Conservation (phyloP, 805 yeast species). For the Yarrowia divulgata region DNA sequence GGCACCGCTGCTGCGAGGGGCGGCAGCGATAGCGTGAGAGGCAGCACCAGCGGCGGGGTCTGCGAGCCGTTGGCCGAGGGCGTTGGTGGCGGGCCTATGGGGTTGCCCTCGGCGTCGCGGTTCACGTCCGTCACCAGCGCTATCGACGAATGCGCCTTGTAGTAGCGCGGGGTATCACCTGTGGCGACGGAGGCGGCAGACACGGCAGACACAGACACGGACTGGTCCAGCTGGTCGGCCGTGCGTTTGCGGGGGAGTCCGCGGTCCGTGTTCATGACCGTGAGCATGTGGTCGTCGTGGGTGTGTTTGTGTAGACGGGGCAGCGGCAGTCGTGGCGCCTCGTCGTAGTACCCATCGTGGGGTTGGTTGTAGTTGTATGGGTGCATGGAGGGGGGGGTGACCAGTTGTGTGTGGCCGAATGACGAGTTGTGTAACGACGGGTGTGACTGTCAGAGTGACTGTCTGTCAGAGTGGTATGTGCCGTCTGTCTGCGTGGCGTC, state of each 20-base stretch:
- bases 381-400: slow-evolving; percentile 11
- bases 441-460: too few species aligned
- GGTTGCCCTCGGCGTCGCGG: slow-evolving; percentile 53
- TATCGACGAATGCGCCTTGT: slow-evolving; percentile 68
- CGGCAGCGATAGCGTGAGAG: slow-evolving; percentile 54
- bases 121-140: slow-evolving; percentile 81
- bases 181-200: neutral
- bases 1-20: slow-evolving; percentile 56
- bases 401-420: too few species aligned
- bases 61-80: slow-evolving; percentile 16
- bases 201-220: neutral
- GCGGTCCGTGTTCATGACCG: slow-evolving; percentile 33
- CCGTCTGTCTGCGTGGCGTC: too few species aligned
- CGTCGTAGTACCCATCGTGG: slow-evolving; percentile 25
- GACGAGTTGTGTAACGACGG: too few species aligned
- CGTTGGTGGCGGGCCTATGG: slow-evolving; percentile 13
- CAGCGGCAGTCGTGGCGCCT: slow-evolving; percentile 13
- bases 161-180: slow-evolving; percentile 13
- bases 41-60: slow-evolving; percentile 30
- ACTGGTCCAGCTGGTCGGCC: slow-evolving; percentile 8
- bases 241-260: slow-evolving; percentile 6
- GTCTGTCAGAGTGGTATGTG: too few species aligned
- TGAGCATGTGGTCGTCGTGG: slow-evolving; percentile 30
- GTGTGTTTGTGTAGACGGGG: slow-evolving; percentile 11
- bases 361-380: slow-evolving; percentile 21